Percentiles rank a stretch among this genome's conserved stretches.
Conservation (phyloP, 805 yeast genomes). For the Candida hispaniensis region DNA sequence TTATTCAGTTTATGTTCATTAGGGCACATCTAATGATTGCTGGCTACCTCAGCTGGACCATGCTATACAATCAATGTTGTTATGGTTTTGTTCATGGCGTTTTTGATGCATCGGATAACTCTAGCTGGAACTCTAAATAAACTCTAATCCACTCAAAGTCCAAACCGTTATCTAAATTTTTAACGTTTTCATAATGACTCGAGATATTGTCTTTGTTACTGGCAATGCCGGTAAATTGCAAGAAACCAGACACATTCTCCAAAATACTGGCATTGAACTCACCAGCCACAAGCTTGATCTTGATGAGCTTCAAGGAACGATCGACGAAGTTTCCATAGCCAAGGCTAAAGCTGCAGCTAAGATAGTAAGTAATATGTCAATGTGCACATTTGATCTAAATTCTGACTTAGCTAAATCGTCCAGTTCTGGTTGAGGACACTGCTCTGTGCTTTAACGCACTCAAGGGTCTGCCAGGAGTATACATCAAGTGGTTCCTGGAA, state of each 20-base stretch:
- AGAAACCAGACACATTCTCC: slow-evolving; percentile 70
- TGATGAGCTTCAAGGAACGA: slow-evolving; percentile 83
- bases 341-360: slow-evolving; percentile 69
- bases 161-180: too few species aligned
- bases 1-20: too few species aligned
- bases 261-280: slow-evolving; percentile 31
- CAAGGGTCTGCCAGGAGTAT: slow-evolving; percentile 88
- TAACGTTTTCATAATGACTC: too few species aligned
- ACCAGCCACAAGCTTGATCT: slow-evolving; percentile 63
- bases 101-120: too few species aligned
- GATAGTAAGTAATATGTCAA: slow-evolving; percentile 27
- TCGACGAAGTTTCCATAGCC: slow-evolving; percentile 67
- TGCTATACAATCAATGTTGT: too few species aligned
- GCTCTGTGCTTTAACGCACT: slow-evolving; percentile 75
- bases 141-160: too few species aligned
- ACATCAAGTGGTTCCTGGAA: slow-evolving; percentile 83
- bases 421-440: slow-evolving; percentile 93
- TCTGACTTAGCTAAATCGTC: slow-evolving; percentile 41
- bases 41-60: too few species aligned
- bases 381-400: background rate
- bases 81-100: too few species aligned
- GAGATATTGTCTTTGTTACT: slow-evolving; percentile 34
- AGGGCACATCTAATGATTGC: too few species aligned
- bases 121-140: too few species aligned
- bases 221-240: slow-evolving; percentile 82